phyloP scores from a whole-genome alignment of 345 rosid genomes.

The Rhodamnia rubescens region DNA sequence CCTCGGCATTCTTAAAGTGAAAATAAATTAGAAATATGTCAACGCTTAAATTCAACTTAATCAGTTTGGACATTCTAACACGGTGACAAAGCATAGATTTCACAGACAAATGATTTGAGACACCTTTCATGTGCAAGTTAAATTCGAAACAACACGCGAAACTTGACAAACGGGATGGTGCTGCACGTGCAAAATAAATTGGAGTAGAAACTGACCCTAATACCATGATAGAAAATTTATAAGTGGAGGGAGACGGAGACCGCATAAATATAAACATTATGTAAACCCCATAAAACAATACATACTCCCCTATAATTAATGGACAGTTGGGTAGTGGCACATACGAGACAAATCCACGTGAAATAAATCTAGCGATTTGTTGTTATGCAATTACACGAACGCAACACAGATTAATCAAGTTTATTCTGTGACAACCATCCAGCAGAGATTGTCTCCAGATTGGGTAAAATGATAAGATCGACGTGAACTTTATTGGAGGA shows the following conservation, averaged over 20 bases:
- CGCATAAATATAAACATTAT: background rate
- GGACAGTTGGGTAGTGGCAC: background rate
- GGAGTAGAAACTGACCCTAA: background rate
- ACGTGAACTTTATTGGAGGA: background rate
- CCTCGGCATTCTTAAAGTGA: background rate
- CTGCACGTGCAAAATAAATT: background rate
- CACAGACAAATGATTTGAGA: accelerated
- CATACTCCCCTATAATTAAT: background rate
- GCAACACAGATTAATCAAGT: background rate
- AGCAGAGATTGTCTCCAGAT: background rate
- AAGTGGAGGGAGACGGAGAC: background rate
- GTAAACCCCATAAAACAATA: background rate
- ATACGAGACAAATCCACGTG: background rate
- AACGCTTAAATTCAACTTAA: background rate
- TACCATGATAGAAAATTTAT: background rate
- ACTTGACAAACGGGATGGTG: background rate
- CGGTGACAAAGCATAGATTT: background rate
- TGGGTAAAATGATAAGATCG: background rate
- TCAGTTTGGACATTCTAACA: background rate
- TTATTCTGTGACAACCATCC: background rate
- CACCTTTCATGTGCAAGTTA: background rate
- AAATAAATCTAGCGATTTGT: background rate
- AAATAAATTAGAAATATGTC: background rate
- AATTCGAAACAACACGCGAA: background rate
- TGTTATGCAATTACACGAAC: background rate